Evolutionary conservation across 1,139 yeast species (phyloP), one percentile per base, ranked within the genome.

Genomic region (Wickerhamomyces sp.): DNA sequence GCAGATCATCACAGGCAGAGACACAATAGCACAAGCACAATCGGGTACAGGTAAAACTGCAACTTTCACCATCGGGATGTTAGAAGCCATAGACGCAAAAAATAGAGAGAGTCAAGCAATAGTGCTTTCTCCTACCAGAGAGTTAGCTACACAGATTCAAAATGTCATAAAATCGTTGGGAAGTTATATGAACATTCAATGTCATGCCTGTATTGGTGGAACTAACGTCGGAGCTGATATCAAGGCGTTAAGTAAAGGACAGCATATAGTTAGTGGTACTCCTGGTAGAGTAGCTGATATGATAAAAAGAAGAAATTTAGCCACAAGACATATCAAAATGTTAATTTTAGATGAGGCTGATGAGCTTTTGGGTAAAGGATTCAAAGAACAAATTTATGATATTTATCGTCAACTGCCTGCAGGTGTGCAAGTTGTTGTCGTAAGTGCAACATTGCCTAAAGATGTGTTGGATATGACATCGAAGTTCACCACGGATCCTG

Each of bases 11-110:
- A 76, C 82, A 38, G 97, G 97, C 5, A 76, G 82, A 54, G 98
- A 92, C 60, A 86, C 92, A 3, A 87, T 92, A 45, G 97, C 97
- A 18, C 98, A 92, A 64, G 97, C 97, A 10, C 98, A 92, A 61
- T 87, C 96, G 5, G 98, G 98, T 46, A 92, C 98, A 1, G 98
- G 98, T 57, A 92, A 92, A 62, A 92, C 98, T 0, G 98, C 97
- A 17, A 92, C 98, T 0, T 92, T 92, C 60, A 76, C 96, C 14
- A 88, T 92, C 42, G 96, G 96, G 10, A 83, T 87, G 82, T 68
- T 92, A 40, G 89, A 90, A 60, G 88, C 74, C 16, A 70, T 88
- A 17, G 95, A 89, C 48, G 61, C 84, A 21, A 75, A 72, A 45
- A 68, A 76, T 40, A 73, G 76, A 51, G 89, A 83, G 39, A 72